Conservation (phyloP, 306 rosid species). For the Sicyos edulis region DNA sequence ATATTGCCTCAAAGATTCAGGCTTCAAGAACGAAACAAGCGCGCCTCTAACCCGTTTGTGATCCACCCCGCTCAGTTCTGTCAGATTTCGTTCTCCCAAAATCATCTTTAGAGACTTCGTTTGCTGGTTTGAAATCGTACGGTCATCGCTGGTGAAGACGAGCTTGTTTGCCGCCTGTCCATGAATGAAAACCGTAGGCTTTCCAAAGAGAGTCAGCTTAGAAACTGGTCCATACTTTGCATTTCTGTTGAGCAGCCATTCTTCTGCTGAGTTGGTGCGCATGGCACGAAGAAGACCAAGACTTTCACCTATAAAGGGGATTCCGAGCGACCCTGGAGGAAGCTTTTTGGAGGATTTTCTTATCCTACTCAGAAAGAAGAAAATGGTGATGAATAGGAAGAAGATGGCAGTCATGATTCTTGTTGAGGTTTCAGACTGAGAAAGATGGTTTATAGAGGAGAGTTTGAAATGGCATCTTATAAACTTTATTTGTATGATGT, state of each 20-base stretch:
- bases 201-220: constrained; percentile 65
- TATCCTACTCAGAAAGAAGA: too few species aligned
- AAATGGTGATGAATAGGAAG: constrained; percentile 30
- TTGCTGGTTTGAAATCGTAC: constrained; percentile 37
- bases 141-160: constrained; percentile 31
- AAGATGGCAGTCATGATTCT: constrained; percentile 39
- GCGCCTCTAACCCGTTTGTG: constrained; percentile 63
- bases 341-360: too few species aligned
- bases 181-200: constrained; percentile 52
- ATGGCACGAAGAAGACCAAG: constrained; percentile 45
- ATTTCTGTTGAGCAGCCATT: constrained; percentile 51
- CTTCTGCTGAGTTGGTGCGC: constrained; percentile 55
- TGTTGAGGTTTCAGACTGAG: not conserved
- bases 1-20: constrained; percentile 53
- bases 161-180: constrained; percentile 75
- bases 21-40: constrained; percentile 59
- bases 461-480: not conserved
- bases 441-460: not conserved
- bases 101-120: constrained; percentile 36
- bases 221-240: constrained; percentile 25
- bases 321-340: constrained; percentile 43
- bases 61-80: constrained; percentile 49
- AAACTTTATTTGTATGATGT: not conserved
- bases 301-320: constrained; percentile 64
- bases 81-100: constrained; percentile 38